phyloP scores from a whole-genome alignment of 495 filamentous ascomycete genomes.

The Astrothelium subdiscretum region DNA sequence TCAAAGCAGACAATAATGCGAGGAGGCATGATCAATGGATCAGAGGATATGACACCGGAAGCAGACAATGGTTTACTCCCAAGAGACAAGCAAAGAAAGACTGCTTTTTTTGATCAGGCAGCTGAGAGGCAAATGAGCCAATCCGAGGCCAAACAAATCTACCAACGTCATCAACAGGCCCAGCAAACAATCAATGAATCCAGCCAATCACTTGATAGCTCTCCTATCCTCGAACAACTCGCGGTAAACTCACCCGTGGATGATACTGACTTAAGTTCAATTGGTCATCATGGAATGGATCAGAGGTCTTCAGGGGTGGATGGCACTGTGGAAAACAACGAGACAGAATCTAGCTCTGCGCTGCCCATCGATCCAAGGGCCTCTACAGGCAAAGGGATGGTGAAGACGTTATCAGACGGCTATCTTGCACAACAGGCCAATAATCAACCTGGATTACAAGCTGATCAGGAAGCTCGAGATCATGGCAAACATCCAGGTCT shows the following conservation, averaged over 20 bases:
- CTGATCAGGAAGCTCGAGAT: slow-evolving; percentile 35
- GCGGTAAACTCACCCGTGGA: not conserved
- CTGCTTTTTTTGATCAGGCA: slow-evolving; percentile 75
- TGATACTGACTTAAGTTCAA: not conserved
- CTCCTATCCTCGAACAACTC: not conserved
- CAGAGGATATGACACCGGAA: not conserved
- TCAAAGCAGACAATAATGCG: not conserved
- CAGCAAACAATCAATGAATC: slow-evolving; percentile 1
- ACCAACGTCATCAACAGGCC: slow-evolving; percentile 69
- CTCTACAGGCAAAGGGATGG: not conserved
- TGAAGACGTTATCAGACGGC: not conserved
- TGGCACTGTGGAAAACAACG: not conserved
- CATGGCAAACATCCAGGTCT: slow-evolving; percentile 35
- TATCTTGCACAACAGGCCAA: not conserved
- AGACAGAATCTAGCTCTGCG: not conserved
- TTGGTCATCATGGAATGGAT: not conserved
- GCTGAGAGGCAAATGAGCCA: slow-evolving; percentile 84
- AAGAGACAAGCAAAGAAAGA: slow-evolving; percentile 65
- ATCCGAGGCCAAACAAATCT: slow-evolving; percentile 87
- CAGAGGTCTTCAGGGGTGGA: not conserved
- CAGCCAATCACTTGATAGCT: not conserved
- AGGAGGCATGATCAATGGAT: not conserved
- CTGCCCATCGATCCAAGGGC: not conserved
- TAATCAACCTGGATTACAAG: slow-evolving; percentile 7
- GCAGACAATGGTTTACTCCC: slow-evolving; percentile 44